A percentile compares a stretch with the other conserved stretches of the same genome.
Evolutionary conservation across 2,329 filamentous ascomycete genomes (phyloP).

Genomic region (Colletotrichum sp.): DNA sequence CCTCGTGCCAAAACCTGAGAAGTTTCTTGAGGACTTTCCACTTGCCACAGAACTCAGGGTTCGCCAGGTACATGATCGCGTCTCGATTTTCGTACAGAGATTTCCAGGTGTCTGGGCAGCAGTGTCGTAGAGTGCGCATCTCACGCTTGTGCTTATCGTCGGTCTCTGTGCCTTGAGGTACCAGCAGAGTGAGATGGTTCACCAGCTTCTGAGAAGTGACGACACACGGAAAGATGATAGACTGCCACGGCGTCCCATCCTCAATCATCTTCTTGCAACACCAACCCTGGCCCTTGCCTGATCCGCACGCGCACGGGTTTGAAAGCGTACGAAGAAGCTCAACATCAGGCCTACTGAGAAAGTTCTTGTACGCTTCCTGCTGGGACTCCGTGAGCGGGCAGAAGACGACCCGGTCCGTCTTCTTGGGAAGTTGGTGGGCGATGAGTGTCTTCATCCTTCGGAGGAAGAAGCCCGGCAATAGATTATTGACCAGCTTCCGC

Average conservation of each 20-base stretch:
- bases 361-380: conserved; percentile 80
- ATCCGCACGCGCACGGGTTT: conserved; percentile 73
- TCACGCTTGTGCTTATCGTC: conserved; percentile 80
- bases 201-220: conserved; percentile 83
- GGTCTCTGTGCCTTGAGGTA: conserved; percentile 66
- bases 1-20: conserved; percentile 86
- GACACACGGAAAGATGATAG: conserved; percentile 85
- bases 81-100: conserved; percentile 77
- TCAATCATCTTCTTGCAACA: conserved; percentile 73
- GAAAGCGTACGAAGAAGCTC: conserved; percentile 70
- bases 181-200: conserved; percentile 89
- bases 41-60: conserved; percentile 93
- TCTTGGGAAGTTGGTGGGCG: conserved; percentile 90
- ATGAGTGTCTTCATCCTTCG: conserved; percentile 93
- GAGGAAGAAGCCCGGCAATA: conserved; percentile 88
- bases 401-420: conserved; percentile 93
- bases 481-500: conserved; percentile 81
- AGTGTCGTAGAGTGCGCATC: conserved; percentile 73
- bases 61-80: conserved; percentile 79
- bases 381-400: conserved; percentile 88
- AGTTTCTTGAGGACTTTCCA: conserved; percentile 92
- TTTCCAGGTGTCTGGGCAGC: conserved; percentile 77
- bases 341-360: conserved; percentile 76
- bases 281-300: conserved; percentile 76
- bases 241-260: conserved; percentile 72